Conservation (phyloP, 1,284 basidiomycete species). For the Boletellus deceptivus region DNA sequence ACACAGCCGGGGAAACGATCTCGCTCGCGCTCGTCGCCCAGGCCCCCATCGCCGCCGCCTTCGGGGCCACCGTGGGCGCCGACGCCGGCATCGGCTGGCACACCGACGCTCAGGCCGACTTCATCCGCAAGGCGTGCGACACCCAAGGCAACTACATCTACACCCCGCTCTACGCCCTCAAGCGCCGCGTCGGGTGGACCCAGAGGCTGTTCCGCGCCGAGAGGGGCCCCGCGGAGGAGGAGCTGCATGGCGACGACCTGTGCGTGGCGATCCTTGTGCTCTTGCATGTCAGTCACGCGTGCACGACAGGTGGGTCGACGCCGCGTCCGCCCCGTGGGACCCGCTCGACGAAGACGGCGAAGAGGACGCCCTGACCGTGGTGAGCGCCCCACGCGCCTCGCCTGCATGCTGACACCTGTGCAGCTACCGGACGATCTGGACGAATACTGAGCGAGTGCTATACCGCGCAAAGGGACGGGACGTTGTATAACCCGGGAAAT, state of each 20-base stretch:
- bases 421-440: too few relatives aligned
- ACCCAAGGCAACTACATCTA: constrained; percentile 14
- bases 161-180: constrained; percentile 26
- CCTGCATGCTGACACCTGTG: too few relatives aligned
- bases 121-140: constrained; percentile 21
- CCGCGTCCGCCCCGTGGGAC: constrained; percentile 13
- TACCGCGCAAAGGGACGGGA: too few relatives aligned
- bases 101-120: constrained; percentile 10
- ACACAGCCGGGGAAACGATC: constrained; percentile 22
- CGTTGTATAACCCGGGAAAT: too few relatives aligned
- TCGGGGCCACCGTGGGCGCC: constrained; percentile 9
- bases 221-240: background rate
- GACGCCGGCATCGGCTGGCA: constrained; percentile 17
- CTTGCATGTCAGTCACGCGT: background rate
- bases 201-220: constrained; percentile 12
- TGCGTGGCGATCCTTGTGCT: constrained; percentile 2
- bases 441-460: too few relatives aligned
- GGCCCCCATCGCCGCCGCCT: constrained; percentile 2
- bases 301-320: constrained; percentile 24
- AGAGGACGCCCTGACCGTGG: constrained; percentile 17
- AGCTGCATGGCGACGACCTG: background rate
- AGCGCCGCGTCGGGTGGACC: constrained; percentile 5
- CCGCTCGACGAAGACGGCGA: constrained; percentile 29
- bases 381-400: background rate
- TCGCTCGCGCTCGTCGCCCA: constrained; percentile 22